These are phyloP conservation scores for Centaurea solstitialis DNA, from an alignment of 129 eudicot genomes.

Conservation along the genomic window DNA sequence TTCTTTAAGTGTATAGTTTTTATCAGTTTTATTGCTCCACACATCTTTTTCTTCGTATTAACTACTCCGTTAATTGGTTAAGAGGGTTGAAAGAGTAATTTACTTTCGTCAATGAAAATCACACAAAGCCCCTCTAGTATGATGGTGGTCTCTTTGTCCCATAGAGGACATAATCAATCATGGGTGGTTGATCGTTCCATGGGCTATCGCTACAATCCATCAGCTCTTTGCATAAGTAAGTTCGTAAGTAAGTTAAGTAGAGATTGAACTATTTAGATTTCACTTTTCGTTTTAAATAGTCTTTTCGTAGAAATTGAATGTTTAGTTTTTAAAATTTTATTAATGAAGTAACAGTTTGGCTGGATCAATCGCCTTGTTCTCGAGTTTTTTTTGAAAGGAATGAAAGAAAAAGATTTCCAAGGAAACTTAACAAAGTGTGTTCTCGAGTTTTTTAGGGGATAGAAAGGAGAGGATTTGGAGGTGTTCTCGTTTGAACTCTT, in stretches of 20 bases:
- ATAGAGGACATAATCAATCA: background rate
- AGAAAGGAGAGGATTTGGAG: too few species aligned
- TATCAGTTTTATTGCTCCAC: background rate
- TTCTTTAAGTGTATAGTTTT: too few species aligned
- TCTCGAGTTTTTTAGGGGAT: too few species aligned
- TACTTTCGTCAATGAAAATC: conserved; percentile 5
- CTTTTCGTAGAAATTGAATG: too few species aligned
- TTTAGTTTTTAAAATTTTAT: too few species aligned
- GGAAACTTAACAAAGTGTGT: too few species aligned
- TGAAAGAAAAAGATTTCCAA: too few species aligned
- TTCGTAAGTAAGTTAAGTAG: conserved; percentile 18
- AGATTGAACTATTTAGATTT: background rate
- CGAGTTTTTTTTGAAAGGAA: too few species aligned
- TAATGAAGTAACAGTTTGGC: too few species aligned
- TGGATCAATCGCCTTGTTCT: too few species aligned
- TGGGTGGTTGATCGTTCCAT: background rate
- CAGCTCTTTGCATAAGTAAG: conserved; percentile 10
- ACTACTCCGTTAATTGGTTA: background rate
- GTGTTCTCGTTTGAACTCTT: too few species aligned
- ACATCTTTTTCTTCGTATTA: background rate
- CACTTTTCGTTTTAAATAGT: too few species aligned
- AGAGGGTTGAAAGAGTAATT: background rate
- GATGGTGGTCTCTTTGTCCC: background rate
- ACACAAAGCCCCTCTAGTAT: conserved; percentile 6
- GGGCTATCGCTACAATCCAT: background rate